Conservation (phyloP, 345 rosid genomes). For the Linum tenue region DNA sequence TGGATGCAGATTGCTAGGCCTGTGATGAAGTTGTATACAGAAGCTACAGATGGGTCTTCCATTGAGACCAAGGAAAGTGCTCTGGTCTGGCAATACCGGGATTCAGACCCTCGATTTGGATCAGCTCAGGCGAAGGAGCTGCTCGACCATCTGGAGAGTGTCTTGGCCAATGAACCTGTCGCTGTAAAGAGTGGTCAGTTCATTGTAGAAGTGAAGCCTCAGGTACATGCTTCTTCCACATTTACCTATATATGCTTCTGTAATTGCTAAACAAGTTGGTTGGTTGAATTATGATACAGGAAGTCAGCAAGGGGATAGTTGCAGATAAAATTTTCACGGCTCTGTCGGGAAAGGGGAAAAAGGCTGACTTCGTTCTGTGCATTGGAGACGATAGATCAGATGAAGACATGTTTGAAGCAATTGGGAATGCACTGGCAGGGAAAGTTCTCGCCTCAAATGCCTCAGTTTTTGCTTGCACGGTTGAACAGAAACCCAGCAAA, state of each 20-base stretch:
- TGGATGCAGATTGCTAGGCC: neutral
- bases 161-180: neutral
- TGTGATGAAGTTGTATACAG: neutral
- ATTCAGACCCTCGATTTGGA: neutral
- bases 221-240: neutral
- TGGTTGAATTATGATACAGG: neutral
- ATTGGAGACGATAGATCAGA: neutral
- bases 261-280: neutral
- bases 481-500: neutral
- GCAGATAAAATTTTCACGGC: neutral
- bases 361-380: neutral
- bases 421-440: neutral
- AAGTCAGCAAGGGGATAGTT: neutral
- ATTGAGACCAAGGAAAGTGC: neutral
- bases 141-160: neutral
- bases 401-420: neutral
- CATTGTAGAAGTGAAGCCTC: neutral
- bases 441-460: neutral
- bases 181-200: neutral
- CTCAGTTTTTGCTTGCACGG: neutral
- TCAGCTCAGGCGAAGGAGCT: neutral
- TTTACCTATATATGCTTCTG: neutral
- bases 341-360: neutral
- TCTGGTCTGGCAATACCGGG: neutral
- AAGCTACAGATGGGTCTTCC: neutral